These are phyloP conservation scores for Phytopythium boreale DNA, from an alignment of 352 stramenopile genomes.

Conservation along the genomic window DNA sequence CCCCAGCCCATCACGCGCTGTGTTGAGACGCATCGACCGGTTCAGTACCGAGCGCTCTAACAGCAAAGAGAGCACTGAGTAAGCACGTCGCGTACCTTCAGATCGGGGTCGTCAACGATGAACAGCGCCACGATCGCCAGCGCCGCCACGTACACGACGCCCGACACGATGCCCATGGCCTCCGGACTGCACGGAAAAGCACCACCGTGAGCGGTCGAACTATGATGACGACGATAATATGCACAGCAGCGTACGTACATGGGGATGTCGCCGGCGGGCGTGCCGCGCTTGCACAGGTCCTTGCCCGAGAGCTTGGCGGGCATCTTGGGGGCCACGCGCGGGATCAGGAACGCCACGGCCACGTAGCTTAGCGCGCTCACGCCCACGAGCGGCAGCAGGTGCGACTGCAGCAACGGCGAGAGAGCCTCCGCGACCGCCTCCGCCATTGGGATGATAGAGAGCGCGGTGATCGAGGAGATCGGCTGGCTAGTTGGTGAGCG, in stretches of 20 bases:
- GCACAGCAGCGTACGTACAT: slow-evolving; percentile 46
- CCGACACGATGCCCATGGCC: slow-evolving; percentile 84
- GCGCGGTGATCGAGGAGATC: neutral
- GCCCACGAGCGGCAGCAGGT: slow-evolving; percentile 42
- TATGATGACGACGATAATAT: neutral
- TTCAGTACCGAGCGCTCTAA: neutral
- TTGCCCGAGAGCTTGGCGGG: slow-evolving; percentile 87
- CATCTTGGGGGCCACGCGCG: slow-evolving; percentile 50
- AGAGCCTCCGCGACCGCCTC: slow-evolving; percentile 10
- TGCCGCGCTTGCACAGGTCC: slow-evolving; percentile 92
- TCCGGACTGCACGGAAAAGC: slow-evolving; percentile 57
- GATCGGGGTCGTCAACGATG: slow-evolving; percentile 59
- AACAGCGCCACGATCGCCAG: slow-evolving; percentile 70
- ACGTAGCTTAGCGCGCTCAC: slow-evolving; percentile 61
- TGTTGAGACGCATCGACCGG: neutral
- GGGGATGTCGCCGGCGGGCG: slow-evolving; percentile 76
- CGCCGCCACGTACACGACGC: slow-evolving; percentile 76
- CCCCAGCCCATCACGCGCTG: slow-evolving; percentile 81
- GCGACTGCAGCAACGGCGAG: slow-evolving; percentile 33
- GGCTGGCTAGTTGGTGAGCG: no score
- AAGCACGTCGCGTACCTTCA: slow-evolving; percentile 30
- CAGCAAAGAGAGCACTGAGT: no score
- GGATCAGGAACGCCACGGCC: slow-evolving; percentile 63
- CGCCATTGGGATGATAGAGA: neutral
- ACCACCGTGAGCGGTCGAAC: neutral